Evolutionary conservation across 371 early-diverging fungal genomes (phyloP), one percentile per base, ranked within the genome.

Genomic region (Lichtheimia ramosa): DNA sequence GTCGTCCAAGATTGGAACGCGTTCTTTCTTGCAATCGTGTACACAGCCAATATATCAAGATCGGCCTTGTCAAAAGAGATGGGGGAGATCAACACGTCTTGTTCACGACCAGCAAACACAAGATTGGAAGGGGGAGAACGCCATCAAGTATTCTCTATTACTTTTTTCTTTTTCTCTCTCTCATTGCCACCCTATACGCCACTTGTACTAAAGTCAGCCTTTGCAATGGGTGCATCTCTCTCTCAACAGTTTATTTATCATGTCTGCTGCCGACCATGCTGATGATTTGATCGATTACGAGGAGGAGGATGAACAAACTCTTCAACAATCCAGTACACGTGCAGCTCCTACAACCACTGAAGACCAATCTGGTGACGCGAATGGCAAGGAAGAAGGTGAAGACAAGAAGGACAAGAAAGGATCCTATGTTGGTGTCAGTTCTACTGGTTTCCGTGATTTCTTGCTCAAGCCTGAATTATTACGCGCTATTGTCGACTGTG

Each of bases 381-480:
- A 66, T 42, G 66, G 71, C 24, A 61, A 69, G 27, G 76, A 65
- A 20, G 79, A 71, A 42, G 81, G 77, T n/a, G 10, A 34, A 34
- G 81, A 79, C 16, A 87, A 83, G 14, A 88, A 92, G 67, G 94
- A 92, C 68, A 95, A 94, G 83, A 97, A 96, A 79, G 97, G 97
- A 50, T 94, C 94, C 57, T 98, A 97, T 68, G 96, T 95, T 48
- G 96, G 97, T 81, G 89, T 96, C 61, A 97, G 97, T 79, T 92
- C 96, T n/a, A 96, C 98, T 21, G 96, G 97, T 70, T 99, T 99
- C 91, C 87, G 95, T 71, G 99, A 99, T 74, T 97, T 99, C 73
- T 73, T 98, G 65, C 83, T 99, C 68, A 95, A 95, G 85, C 96
- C 96, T 10, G 97, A 97, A 73, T 79, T 99, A 21, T 71, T 95